Evolutionary conservation across 768 basidiomycete genomes (phyloP).

Genomic region (Russula griseocarnosa): DNA sequence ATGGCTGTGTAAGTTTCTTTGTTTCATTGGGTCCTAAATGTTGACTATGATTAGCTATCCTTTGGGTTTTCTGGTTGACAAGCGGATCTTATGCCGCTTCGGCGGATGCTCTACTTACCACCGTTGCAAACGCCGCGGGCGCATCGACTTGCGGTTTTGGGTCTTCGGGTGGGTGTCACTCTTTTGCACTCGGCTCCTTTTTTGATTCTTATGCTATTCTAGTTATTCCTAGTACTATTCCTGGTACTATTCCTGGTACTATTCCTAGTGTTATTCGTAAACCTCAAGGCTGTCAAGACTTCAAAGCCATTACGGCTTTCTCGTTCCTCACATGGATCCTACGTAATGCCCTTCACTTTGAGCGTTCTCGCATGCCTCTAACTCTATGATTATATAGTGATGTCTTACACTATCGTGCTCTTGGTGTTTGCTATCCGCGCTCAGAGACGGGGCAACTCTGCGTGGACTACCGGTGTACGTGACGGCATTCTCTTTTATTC

Average conservation of each 20-base stretch:
- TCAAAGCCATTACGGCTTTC: conserved; percentile 37
- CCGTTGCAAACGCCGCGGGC: accelerated
- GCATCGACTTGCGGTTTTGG: conserved; percentile 21
- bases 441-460: conserved; percentile 31
- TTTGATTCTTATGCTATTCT: background rate
- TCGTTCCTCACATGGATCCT: conserved; percentile 39
- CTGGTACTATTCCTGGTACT: too few relatives aligned
- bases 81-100: conserved; percentile 34
- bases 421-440: conserved; percentile 32
- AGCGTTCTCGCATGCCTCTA: background rate
- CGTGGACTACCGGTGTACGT: conserved; percentile 38
- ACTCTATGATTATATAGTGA: conserved; percentile 32
- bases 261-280: too few relatives aligned
- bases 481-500: conserved; percentile 29
- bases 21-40: background rate
- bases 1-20: conserved; percentile 37
- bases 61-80: conserved; percentile 43
- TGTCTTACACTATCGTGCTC: conserved; percentile 34
- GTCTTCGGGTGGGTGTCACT: conserved; percentile 7
- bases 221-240: background rate
- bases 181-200: background rate
- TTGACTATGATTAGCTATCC: conserved; percentile 30
- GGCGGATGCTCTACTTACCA: background rate
- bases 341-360: conserved; percentile 27
- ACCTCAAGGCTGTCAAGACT: conserved; percentile 33